Evolutionary conservation across 23 red algal species (phyloP).

Genomic region (Porphyridium purpureum): DNA sequence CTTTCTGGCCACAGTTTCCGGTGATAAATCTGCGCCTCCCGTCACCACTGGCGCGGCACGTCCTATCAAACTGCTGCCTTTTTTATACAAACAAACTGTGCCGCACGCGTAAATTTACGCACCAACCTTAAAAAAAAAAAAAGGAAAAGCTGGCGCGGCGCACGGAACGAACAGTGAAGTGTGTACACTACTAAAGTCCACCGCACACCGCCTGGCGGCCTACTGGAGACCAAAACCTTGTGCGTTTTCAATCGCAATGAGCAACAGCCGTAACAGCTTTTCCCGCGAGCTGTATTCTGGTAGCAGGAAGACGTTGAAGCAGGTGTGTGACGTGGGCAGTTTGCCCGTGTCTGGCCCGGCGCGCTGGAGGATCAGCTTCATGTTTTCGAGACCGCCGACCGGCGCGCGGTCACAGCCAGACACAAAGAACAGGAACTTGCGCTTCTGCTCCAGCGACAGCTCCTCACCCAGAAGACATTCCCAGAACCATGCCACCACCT

Average conservation of each 20-base stretch:
- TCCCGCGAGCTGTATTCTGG: constrained; percentile 62
- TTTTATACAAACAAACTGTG: too few relatives aligned
- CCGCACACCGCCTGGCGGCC: neutral
- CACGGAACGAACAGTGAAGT: too few relatives aligned
- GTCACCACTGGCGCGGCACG: too few relatives aligned
- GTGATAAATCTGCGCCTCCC: too few relatives aligned
- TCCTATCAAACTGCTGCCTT: too few relatives aligned
- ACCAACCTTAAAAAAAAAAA: too few relatives aligned
- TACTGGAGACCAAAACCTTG: constrained; percentile 86
- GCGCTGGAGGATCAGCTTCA: constrained; percentile 67
- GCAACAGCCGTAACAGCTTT: constrained; percentile 44
- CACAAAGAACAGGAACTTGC: constrained; percentile 68
- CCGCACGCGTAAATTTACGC: too few relatives aligned
- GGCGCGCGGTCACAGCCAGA: constrained; percentile 72
- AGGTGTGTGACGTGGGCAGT: constrained; percentile 87
- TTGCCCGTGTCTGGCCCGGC: constrained; percentile 61
- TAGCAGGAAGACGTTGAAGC: constrained; percentile 88
- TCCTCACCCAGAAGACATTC: constrained; percentile 47
- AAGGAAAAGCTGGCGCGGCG: too few relatives aligned
- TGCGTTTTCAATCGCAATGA: constrained; percentile 67
- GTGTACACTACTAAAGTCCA: too few relatives aligned
- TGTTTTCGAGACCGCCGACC: constrained; percentile 63
- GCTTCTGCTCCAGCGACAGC: constrained; percentile 35
- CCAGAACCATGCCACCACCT: constrained; percentile 65
- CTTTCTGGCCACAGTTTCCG: too few relatives aligned